These are phyloP conservation scores for Calocera viscosa DNA, from an alignment of 768 basidiomycete genomes.

Conservation along the genomic window DNA sequence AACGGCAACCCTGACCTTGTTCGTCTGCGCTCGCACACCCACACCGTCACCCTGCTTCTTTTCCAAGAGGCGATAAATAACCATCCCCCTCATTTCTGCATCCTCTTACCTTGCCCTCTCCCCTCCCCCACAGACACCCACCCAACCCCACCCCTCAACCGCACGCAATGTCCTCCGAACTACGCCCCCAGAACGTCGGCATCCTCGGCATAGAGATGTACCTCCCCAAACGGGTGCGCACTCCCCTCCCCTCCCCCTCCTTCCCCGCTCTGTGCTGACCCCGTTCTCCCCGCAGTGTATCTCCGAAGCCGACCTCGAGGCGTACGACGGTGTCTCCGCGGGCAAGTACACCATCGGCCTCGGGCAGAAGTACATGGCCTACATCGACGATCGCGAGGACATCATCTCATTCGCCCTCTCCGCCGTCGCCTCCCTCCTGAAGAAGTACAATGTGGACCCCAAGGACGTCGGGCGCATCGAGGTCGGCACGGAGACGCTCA, in stretches of 20 bases:
- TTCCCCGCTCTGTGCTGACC: conserved; percentile 12
- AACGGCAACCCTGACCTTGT: neutral
- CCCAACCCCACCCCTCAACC: conserved; percentile 14
- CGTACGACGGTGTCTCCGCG: conserved; percentile 81
- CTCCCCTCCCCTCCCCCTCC: neutral
- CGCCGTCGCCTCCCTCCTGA: conserved; percentile 75
- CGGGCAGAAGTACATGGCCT: conserved; percentile 96
- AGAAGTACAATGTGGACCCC: conserved; percentile 93
- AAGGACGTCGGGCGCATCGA: conserved; percentile 94
- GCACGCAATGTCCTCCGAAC: conserved; percentile 21
- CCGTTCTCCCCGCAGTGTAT: conserved; percentile 60
- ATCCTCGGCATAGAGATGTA: conserved; percentile 89
- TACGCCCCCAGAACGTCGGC: conserved; percentile 89
- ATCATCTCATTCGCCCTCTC: conserved; percentile 96
- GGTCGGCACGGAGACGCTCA: conserved; percentile 97
- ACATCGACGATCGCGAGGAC: conserved; percentile 96
- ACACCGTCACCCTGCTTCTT: neutral
- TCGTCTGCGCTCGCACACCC: neutral
- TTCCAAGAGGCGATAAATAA: neutral
- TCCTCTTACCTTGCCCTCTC: neutral
- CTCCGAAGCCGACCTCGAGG: conserved; percentile 88
- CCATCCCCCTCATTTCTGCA: neutral
- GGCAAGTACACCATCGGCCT: conserved; percentile 99
- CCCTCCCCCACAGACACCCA: conserved; percentile 9
- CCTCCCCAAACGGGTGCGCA: conserved; percentile 74